A percentile compares a stretch with the other conserved stretches of the same genome.
These are phyloP conservation scores for Saccharomyces jurei DNA, from an alignment of 805 yeast species.

Conservation along the genomic window DNA sequence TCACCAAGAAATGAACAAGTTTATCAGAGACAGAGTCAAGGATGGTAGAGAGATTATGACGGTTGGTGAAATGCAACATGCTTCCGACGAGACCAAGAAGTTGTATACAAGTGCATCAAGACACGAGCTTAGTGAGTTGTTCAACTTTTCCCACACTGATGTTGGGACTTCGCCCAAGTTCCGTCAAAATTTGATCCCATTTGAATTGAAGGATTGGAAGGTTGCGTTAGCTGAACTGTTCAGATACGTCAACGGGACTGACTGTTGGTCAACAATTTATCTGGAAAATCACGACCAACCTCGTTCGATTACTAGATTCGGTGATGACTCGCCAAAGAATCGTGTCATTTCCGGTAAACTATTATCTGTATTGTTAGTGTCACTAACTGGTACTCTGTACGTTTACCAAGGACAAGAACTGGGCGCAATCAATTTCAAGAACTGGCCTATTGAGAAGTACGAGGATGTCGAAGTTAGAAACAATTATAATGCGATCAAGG, in stretches of 20 bases:
- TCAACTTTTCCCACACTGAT: conserved; percentile 30
- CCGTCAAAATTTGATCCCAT: conserved; percentile 32
- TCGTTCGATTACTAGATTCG: conserved; percentile 45
- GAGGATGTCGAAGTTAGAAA: conserved; percentile 42
- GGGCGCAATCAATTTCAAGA: conserved; percentile 43
- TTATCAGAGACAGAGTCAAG: conserved; percentile 28
- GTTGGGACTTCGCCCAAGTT: conserved; percentile 34
- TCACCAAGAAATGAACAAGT: conserved; percentile 41
- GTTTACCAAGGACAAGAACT: conserved; percentile 57
- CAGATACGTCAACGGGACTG: conserved; percentile 39
- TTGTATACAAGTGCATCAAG: conserved; percentile 34
- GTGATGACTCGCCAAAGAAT: conserved; percentile 33
- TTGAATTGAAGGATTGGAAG: conserved; percentile 35
- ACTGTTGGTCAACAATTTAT: conserved; percentile 50
- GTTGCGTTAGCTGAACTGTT: conserved; percentile 32
- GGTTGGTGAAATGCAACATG: conserved; percentile 48
- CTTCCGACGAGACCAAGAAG: conserved; percentile 35
- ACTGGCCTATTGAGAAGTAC: conserved; percentile 43
- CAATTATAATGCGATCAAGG: conserved; percentile 32
- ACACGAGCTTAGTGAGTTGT: conserved; percentile 37
- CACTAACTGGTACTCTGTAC: conserved; percentile 48
- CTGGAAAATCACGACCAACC: conserved; percentile 56
- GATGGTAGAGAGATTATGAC: conserved; percentile 46
- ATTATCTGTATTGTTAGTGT: conserved; percentile 37
- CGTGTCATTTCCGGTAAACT: conserved; percentile 40